phyloP scores from a whole-genome alignment of 2,329 filamentous ascomycete species.

The Saccharata proteae region DNA sequence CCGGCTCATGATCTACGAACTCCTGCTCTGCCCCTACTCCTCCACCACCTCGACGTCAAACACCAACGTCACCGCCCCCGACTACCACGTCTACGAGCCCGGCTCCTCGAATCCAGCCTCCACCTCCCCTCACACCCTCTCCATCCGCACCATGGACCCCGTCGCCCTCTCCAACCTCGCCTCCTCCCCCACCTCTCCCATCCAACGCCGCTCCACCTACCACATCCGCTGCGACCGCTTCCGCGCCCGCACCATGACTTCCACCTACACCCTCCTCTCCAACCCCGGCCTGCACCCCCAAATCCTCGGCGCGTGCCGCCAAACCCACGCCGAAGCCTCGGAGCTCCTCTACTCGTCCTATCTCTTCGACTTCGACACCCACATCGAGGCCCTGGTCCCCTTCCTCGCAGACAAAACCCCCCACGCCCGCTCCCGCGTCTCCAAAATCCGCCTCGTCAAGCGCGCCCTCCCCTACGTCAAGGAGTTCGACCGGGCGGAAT shows the following conservation, averaged over 20 bases:
- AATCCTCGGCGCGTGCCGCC: slow-evolving; percentile 34
- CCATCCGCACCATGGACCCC: slow-evolving; percentile 30
- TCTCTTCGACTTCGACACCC: slow-evolving; percentile 46
- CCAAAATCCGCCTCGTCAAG: slow-evolving; percentile 43
- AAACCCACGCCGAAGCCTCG: slow-evolving; percentile 44
- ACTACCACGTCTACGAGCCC: slow-evolving; percentile 29
- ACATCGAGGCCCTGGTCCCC: slow-evolving; percentile 48
- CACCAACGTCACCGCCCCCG: slow-evolving; percentile 13
- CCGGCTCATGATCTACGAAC: slow-evolving; percentile 34
- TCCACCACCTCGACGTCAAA: slow-evolving; percentile 6
- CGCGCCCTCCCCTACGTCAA: slow-evolving; percentile 41
- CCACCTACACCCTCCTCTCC: slow-evolving; percentile 43
- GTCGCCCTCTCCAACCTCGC: slow-evolving; percentile 14
- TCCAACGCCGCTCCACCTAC: slow-evolving; percentile 26
- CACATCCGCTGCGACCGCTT: slow-evolving; percentile 27
- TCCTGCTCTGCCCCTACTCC: slow-evolving; percentile 28
- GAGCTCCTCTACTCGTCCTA: slow-evolving; percentile 44
- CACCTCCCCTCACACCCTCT: slow-evolving; percentile 24
- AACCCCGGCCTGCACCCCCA: slow-evolving; percentile 27
- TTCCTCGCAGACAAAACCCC: slow-evolving; percentile 47
- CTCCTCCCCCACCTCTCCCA: slow-evolving; percentile 16
- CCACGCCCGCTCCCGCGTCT: slow-evolving; percentile 34
- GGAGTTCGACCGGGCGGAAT: slow-evolving; percentile 45
- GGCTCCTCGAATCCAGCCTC: slow-evolving; percentile 14
- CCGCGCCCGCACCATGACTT: slow-evolving; percentile 31